Conservation (phyloP, 2,329 filamentous ascomycete species). For the Thelonectria rubi region DNA sequence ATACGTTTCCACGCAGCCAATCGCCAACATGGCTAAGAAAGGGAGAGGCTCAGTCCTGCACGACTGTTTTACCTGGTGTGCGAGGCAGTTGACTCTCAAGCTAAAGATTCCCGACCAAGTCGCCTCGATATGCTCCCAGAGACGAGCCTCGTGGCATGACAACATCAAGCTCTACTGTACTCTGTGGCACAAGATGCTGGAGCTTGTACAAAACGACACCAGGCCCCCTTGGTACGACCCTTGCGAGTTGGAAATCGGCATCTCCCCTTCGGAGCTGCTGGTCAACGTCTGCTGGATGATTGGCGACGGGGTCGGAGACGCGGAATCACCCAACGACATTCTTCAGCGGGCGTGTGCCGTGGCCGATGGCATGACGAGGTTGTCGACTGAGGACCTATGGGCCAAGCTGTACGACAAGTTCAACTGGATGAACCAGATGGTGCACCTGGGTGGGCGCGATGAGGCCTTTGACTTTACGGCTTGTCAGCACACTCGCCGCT, state of each 20-base stretch:
- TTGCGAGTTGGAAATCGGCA: conserved; percentile 38
- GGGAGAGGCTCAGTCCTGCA: conserved; percentile 24
- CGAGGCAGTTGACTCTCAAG: conserved; percentile 28
- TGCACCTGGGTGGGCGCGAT: conserved; percentile 29
- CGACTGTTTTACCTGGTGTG: conserved; percentile 36
- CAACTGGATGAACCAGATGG: conserved; percentile 38
- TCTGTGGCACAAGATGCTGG: conserved; percentile 35
- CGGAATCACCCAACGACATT: conserved; percentile 8
- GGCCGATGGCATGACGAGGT: conserved; percentile 19
- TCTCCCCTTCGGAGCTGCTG: conserved; percentile 40
- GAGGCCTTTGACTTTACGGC: conserved; percentile 32
- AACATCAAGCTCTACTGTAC: conserved; percentile 40
- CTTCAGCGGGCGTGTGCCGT: conserved; percentile 26
- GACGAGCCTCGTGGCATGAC: conserved; percentile 32
- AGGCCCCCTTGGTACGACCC: conserved; percentile 34
- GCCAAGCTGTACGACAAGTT: conserved; percentile 33
- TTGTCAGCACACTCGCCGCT: conserved; percentile 31
- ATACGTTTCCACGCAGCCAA: conserved; percentile 35
- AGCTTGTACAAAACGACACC: conserved; percentile 21
- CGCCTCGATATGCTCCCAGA: conserved; percentile 21
- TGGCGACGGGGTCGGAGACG: conserved; percentile 20
- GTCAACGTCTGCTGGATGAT: conserved; percentile 40
- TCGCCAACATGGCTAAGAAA: conserved; percentile 19
- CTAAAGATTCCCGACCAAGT: conserved; percentile 28
- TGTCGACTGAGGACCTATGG: conserved; percentile 31